phyloP scores from a whole-genome alignment of 75 land plant species.

The Pseudotsuga menziesii region DNA sequence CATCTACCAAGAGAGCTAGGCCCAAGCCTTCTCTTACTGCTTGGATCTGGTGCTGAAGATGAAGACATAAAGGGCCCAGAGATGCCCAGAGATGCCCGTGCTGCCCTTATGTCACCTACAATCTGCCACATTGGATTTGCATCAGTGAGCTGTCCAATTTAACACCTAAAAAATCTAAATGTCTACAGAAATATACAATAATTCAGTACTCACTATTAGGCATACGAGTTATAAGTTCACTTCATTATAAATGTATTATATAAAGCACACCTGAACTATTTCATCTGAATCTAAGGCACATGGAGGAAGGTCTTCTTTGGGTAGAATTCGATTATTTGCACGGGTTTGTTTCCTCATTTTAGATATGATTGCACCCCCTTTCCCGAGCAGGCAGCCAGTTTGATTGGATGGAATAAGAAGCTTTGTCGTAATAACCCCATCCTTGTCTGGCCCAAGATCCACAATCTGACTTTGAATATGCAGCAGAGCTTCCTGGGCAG shows the following conservation, averaged over 20 bases:
- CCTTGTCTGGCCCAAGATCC: slow-evolving; percentile 65
- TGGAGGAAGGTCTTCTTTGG: slow-evolving; percentile 55
- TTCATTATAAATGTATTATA: background rate
- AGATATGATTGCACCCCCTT: slow-evolving; percentile 47
- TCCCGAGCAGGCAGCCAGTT: slow-evolving; percentile 58
- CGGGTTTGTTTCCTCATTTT: slow-evolving; percentile 55
- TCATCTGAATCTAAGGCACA: slow-evolving; percentile 58
- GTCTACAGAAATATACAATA: background rate
- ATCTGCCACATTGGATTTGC: slow-evolving; percentile 37
- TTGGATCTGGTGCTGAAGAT: slow-evolving; percentile 1
- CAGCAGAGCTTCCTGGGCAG: slow-evolving; percentile 91
- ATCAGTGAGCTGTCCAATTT: background rate
- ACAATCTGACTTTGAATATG: slow-evolving; percentile 78
- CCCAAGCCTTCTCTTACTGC: slow-evolving; percentile 7
- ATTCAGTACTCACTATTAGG: background rate
- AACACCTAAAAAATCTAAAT: background rate
- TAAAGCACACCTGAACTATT: slow-evolving; percentile 59
- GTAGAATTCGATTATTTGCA: slow-evolving; percentile 63
- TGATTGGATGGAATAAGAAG: slow-evolving; percentile 69
- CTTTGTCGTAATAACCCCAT: slow-evolving; percentile 65
- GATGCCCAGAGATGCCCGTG: slow-evolving; percentile 62
- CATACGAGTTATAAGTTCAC: background rate
- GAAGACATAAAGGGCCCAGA: slow-evolving; percentile 17
- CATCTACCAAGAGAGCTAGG: slow-evolving; percentile 15
- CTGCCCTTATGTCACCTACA: slow-evolving; percentile 74